Evolutionary conservation across 1,139 yeast genomes (phyloP).

Genomic region (Scheffersomyces segobiensis): DNA sequence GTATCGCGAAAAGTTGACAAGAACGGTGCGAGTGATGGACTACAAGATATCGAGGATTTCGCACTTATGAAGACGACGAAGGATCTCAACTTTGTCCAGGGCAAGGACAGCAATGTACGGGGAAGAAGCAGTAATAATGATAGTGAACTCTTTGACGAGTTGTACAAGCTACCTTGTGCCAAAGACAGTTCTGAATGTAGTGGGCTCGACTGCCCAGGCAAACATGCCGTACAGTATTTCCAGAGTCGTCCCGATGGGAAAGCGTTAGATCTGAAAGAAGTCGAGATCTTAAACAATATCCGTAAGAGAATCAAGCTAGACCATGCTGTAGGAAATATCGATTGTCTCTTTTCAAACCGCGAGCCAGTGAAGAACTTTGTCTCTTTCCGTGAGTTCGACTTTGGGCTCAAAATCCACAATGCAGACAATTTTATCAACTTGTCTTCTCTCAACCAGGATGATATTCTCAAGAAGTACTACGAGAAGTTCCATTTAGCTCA

Average conservation of each 20-base stretch:
- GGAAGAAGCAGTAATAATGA: neutral
- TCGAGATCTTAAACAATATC: slow-evolving; percentile 3
- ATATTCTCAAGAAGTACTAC: slow-evolving; percentile 37
- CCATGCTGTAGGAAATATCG: slow-evolving; percentile 7
- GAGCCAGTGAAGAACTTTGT: slow-evolving; percentile 1
- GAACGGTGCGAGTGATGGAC: slow-evolving; percentile 1
- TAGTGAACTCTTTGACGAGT: neutral
- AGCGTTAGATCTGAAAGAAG: neutral
- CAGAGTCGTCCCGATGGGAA: slow-evolving; percentile 2
- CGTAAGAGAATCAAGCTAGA: slow-evolving; percentile 9
- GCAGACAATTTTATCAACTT: slow-evolving; percentile 2
- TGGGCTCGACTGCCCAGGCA: neutral
- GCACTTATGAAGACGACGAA: slow-evolving; percentile 1
- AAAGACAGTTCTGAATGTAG: slow-evolving; percentile 2
- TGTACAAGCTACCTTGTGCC: slow-evolving; percentile 4
- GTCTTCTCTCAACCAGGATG: slow-evolving; percentile 9
- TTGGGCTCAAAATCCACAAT: slow-evolving; percentile 3
- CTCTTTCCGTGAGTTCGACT: slow-evolving; percentile 3
- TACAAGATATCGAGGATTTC: slow-evolving; percentile 14
- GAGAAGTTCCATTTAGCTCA: slow-evolving; percentile 39
- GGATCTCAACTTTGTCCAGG: neutral
- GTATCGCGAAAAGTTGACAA: slow-evolving; percentile 17
- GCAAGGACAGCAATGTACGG: neutral
- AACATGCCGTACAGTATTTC: neutral
- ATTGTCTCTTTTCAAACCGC: slow-evolving; percentile 7